phyloP scores from a whole-genome alignment of 192 early-diverging fungal species.

The Podila minutissima region DNA sequence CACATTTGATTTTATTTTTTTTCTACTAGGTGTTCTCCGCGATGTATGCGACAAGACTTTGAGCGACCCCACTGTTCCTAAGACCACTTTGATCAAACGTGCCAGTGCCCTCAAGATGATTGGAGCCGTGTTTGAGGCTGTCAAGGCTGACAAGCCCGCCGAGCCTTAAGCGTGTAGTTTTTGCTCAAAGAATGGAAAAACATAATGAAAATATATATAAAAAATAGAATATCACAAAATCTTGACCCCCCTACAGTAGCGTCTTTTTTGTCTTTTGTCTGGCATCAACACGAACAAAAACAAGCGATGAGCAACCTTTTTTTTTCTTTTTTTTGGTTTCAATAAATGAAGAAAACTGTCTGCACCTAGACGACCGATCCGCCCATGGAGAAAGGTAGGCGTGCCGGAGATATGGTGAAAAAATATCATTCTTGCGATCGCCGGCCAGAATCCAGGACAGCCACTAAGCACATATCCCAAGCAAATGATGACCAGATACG shows the following conservation, averaged over 20 bases:
- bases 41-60: slow-evolving; percentile 92
- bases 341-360: not conserved
- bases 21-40: slow-evolving; percentile 70
- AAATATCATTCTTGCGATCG: not conserved
- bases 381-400: not conserved
- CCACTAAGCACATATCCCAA: slow-evolving; percentile 1
- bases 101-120: slow-evolving; percentile 86
- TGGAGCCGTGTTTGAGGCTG: slow-evolving; percentile 85
- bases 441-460: slow-evolving; percentile 5
- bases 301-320: not conserved
- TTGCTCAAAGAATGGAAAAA: not conserved
- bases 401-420: slow-evolving; percentile 3
- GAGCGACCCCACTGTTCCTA: slow-evolving; percentile 68
- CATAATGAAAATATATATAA: not conserved
- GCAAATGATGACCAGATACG: slow-evolving; percentile 2
- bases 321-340: not conserved
- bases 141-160: slow-evolving; percentile 65
- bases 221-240: not conserved
- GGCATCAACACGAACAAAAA: not conserved
- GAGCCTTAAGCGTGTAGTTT: not conserved
- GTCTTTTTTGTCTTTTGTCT: no score
- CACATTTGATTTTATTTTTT: not conserved
- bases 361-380: slow-evolving; percentile 4
- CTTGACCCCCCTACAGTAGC: not conserved
- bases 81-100: slow-evolving; percentile 69